Evolutionary conservation across 805 yeast species (phyloP).

Genomic region (Lipomyces yamadae): DNA sequence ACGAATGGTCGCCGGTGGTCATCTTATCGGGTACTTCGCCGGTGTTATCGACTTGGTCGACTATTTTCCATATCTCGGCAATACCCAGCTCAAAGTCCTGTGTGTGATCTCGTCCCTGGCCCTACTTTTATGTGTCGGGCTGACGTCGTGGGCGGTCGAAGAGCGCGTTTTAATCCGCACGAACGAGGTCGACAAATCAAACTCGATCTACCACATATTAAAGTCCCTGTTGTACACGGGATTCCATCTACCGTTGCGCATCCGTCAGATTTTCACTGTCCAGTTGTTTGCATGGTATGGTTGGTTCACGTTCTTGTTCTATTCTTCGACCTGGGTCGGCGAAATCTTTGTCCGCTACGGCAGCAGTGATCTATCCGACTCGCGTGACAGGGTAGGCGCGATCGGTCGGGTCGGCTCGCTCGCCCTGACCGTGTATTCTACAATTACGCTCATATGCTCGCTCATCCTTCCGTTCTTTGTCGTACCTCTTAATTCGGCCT

Average conservation of each 20-base stretch:
- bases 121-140: conserved; percentile 50
- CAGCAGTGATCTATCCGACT: conserved; percentile 28
- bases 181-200: conserved; percentile 11
- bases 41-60: conserved; percentile 55
- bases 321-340: conserved; percentile 69
- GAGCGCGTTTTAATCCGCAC: conserved; percentile 46
- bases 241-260: conserved; percentile 53
- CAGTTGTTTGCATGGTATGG: conserved; percentile 74
- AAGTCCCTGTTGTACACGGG: conserved; percentile 27
- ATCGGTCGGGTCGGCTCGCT: conserved; percentile 36
- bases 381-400: conserved; percentile 35
- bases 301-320: conserved; percentile 68
- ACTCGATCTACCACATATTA: conserved; percentile 18
- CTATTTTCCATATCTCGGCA: conserved; percentile 51
- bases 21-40: conserved; percentile 60
- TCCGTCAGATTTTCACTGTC: conserved; percentile 57
- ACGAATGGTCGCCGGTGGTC: conserved; percentile 64
- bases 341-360: conserved; percentile 53
- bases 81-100: conserved; percentile 58
- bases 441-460: conserved; percentile 33
- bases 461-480: conserved; percentile 29
- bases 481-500: conserved; percentile 32
- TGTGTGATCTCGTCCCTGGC: conserved; percentile 53
- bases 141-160: conserved; percentile 51
- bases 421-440: conserved; percentile 34